Conservation (phyloP, 78 protist species). For the Dictyostelium firmibasis region DNA sequence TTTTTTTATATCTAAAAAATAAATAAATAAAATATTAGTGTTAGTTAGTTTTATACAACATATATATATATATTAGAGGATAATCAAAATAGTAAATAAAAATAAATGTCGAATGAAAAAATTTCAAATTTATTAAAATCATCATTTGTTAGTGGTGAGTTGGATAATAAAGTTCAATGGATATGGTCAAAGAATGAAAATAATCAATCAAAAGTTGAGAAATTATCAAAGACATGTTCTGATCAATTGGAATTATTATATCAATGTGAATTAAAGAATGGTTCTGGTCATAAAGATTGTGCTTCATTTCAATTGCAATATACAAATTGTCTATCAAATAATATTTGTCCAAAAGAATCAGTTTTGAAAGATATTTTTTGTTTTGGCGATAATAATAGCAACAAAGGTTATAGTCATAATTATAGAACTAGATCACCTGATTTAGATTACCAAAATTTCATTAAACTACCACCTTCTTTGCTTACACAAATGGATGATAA, state of each 20-base stretch:
- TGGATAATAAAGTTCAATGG: not conserved
- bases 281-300: not conserved
- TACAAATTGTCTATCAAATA: not conserved
- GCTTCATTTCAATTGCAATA: not conserved
- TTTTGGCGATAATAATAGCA: not conserved
- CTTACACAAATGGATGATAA: not conserved
- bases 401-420: not conserved
- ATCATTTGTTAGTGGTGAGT: not conserved
- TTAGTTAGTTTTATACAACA: too few species aligned
- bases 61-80: too few species aligned
- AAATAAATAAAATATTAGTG: not conserved
- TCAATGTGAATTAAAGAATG: not conserved
- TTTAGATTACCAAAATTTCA: not conserved
- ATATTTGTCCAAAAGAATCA: not conserved
- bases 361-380: not conserved
- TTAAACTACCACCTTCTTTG: not conserved
- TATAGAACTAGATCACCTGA: not conserved
- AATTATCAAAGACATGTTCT: not conserved
- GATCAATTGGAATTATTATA: not conserved
- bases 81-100: not conserved
- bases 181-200: slow-evolving; percentile 2
- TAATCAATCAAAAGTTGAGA: not conserved
- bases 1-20: not conserved
- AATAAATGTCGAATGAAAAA: not conserved
- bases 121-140: not conserved